These are phyloP conservation scores for Pluteus cervinus DNA, from an alignment of 768 basidiomycete species.

Conservation along the genomic window DNA sequence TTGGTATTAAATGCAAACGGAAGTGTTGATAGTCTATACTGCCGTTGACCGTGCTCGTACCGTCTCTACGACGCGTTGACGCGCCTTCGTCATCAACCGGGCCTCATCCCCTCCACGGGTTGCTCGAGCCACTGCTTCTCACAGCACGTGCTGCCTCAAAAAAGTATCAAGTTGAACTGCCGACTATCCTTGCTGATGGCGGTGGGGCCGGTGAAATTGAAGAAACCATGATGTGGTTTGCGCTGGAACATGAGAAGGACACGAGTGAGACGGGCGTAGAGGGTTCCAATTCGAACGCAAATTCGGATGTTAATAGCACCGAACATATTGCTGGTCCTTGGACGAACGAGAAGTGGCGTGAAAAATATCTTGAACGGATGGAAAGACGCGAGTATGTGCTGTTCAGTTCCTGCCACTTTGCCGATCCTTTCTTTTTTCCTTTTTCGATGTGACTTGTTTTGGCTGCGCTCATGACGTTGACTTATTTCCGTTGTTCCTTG, in stretches of 20 bases:
- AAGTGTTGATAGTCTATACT: constrained; percentile 52
- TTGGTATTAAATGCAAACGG: not conserved
- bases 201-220: constrained; percentile 61
- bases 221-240: constrained; percentile 76
- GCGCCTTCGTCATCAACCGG: constrained; percentile 21
- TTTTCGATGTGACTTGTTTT: not conserved
- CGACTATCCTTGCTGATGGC: constrained; percentile 49
- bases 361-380: constrained; percentile 55
- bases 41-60: constrained; percentile 53
- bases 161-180: constrained; percentile 64
- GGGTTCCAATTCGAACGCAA: constrained; percentile 17
- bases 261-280: constrained; percentile 18
- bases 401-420: not conserved
- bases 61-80: constrained; percentile 48
- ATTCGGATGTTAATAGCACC: constrained; percentile 13
- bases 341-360: constrained; percentile 49
- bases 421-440: not conserved
- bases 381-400: constrained; percentile 58
- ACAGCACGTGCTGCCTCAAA: constrained; percentile 45
- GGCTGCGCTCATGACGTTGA: not conserved
- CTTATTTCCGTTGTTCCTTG: not conserved
- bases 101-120: constrained; percentile 49
- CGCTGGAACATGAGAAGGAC: constrained; percentile 54
- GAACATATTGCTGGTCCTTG: constrained; percentile 28
- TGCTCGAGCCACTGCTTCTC: constrained; percentile 59